Evolutionary conservation across 179 eudicot genomes (phyloP).

Genomic region (Vitellaria paradoxa): DNA sequence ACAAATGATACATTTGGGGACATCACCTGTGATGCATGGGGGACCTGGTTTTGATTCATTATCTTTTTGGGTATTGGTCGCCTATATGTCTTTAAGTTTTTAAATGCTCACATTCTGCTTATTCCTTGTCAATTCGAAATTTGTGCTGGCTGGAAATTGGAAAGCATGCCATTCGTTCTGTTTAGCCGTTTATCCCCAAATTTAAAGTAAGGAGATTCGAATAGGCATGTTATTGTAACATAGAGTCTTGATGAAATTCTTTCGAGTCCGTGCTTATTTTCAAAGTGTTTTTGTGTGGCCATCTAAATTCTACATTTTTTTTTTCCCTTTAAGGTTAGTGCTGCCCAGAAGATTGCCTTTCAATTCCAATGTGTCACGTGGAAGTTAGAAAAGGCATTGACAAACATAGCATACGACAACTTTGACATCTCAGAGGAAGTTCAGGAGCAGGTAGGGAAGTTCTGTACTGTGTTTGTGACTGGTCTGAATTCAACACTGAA

Average conservation of each 20-base stretch:
- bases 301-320: slow-evolving; percentile 3
- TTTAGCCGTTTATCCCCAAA: not conserved
- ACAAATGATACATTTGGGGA: not conserved
- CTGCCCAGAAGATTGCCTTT: slow-evolving; percentile 54
- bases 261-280: not conserved
- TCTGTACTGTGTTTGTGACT: not conserved
- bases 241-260: not conserved
- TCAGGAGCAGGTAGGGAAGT: slow-evolving; percentile 67
- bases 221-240: not conserved
- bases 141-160: not conserved
- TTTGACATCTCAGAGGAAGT: slow-evolving; percentile 86
- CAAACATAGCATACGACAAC: slow-evolving; percentile 53
- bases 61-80: not conserved
- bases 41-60: not conserved
- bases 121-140: not conserved
- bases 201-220: not conserved
- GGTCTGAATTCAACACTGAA: not conserved
- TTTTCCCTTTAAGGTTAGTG: slow-evolving; percentile 50
- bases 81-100: not conserved
- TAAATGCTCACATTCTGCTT: not conserved
- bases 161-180: not conserved
- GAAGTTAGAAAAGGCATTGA: slow-evolving; percentile 70
- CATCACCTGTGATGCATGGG: not conserved
- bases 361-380: slow-evolving; percentile 79
- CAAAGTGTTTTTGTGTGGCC: not conserved